Conservation (phyloP, 1,284 basidiomycete genomes). For the Heterobasidion irregulare region DNA sequence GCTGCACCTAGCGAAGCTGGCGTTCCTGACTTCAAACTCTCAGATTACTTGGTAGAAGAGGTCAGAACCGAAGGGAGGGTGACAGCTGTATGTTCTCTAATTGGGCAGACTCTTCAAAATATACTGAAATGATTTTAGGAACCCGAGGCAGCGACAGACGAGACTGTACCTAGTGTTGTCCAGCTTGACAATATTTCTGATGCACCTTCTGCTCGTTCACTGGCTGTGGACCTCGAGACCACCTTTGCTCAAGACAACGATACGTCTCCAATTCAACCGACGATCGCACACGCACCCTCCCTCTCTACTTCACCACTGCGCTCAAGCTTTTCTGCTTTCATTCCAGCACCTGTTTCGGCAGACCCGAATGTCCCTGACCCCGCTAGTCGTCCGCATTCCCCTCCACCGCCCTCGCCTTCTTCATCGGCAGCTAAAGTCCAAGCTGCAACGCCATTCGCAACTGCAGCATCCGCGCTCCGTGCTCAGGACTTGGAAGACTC, state of each 20-base stretch:
- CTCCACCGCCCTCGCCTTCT: slow-evolving; percentile 1
- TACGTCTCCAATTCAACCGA: background rate
- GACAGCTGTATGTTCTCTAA: slow-evolving; percentile 15
- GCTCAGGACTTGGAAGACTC: slow-evolving; percentile 1
- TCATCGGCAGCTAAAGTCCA: background rate
- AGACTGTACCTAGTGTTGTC: background rate
- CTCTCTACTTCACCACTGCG: background rate
- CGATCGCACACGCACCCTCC: background rate
- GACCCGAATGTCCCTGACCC: slow-evolving; percentile 34
- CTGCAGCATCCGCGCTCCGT: slow-evolving; percentile 1
- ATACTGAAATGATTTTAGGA: slow-evolving; percentile 8
- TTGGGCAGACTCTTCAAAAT: background rate
- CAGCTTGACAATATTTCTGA: background rate
- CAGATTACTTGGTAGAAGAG: slow-evolving; percentile 20
- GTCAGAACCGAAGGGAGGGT: slow-evolving; percentile 15
- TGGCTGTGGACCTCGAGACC: background rate
- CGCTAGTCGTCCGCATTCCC: slow-evolving; percentile 5
- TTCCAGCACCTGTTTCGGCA: slow-evolving; percentile 33
- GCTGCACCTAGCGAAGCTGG: background rate
- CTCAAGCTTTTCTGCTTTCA: slow-evolving; percentile 3
- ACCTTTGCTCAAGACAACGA: background rate
- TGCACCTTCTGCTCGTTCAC: background rate
- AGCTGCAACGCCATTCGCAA: background rate
- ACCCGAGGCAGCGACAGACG: slow-evolving; percentile 7
- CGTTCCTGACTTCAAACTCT: background rate